These are phyloP conservation scores for Amyloporia xantha DNA, from an alignment of 768 basidiomycete species.

Conservation along the genomic window DNA sequence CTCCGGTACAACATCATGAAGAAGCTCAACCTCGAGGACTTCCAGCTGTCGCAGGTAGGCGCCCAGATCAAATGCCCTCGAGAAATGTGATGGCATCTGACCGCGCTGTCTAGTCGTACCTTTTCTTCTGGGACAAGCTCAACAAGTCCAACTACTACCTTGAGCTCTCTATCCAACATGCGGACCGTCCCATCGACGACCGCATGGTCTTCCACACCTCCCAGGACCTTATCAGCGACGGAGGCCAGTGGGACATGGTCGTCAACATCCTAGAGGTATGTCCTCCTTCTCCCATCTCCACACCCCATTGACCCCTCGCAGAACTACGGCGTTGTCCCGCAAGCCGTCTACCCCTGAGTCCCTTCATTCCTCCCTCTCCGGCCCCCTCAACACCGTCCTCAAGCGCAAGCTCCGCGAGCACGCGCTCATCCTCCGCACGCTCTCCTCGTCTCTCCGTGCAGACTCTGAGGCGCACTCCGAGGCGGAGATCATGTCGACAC, in stretches of 20 bases:
- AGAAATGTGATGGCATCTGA: no score
- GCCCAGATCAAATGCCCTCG: neutral
- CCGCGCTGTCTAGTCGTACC: constrained; percentile 51
- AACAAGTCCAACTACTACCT: constrained; percentile 93
- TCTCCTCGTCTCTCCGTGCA: constrained; percentile 47
- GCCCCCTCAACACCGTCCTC: constrained; percentile 68
- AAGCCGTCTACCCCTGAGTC: constrained; percentile 80
- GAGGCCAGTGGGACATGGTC: constrained; percentile 95
- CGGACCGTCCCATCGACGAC: constrained; percentile 74
- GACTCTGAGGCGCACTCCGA: constrained; percentile 33
- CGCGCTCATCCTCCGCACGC: constrained; percentile 69
- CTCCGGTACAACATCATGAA: constrained; percentile 81
- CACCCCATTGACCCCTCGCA: constrained; percentile 19
- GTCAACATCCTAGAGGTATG: constrained; percentile 57
- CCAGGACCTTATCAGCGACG: constrained; percentile 76
- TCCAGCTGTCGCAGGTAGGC: constrained; percentile 82
- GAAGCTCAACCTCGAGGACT: constrained; percentile 78
- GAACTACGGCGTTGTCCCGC: constrained; percentile 86
- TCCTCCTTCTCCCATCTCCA: neutral
- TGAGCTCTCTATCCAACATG: constrained; percentile 78
- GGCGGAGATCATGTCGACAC: constrained; percentile 41
- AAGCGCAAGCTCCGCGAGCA: constrained; percentile 92
- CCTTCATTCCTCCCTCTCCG: constrained; percentile 68
- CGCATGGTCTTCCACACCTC: constrained; percentile 77
- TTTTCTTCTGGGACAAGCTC: constrained; percentile 96